A percentile compares a stretch with the other conserved stretches of the same genome.
Conservation (phyloP, 805 yeast species). For the Metahyphopichia silvanorum region DNA sequence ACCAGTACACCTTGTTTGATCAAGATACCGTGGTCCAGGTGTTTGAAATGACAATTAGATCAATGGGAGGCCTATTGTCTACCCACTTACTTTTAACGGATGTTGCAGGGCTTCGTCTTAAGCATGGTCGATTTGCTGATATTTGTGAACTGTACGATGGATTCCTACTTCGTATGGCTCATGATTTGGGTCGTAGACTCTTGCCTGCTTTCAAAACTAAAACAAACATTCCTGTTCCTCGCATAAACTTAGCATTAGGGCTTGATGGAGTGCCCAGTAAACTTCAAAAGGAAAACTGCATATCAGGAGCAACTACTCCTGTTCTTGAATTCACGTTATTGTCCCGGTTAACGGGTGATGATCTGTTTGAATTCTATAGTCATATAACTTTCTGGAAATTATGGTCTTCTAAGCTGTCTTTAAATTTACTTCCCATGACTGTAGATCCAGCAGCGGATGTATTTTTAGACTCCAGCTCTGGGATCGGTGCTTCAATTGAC, state of each 20-base stretch:
- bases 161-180: slow-evolving; percentile 65
- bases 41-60: slow-evolving; percentile 80
- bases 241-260: slow-evolving; percentile 66
- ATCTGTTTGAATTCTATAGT: slow-evolving; percentile 61
- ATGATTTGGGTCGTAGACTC: slow-evolving; percentile 69
- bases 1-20: slow-evolving; percentile 49
- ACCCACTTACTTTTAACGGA: slow-evolving; percentile 57
- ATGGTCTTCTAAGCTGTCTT: slow-evolving; percentile 62
- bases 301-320: slow-evolving; percentile 85
- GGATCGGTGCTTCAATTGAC: slow-evolving; percentile 89
- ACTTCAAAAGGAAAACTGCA: slow-evolving; percentile 65
- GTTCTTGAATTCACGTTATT: slow-evolving; percentile 76
- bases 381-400: slow-evolving; percentile 61
- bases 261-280: slow-evolving; percentile 40
- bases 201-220: slow-evolving; percentile 66
- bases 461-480: slow-evolving; percentile 63
- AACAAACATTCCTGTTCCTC: slow-evolving; percentile 70
- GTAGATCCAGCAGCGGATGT: slow-evolving; percentile 55
- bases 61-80: slow-evolving; percentile 77
- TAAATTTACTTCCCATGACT: slow-evolving; percentile 76
- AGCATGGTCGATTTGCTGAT: slow-evolving; percentile 31
- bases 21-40: slow-evolving; percentile 77
- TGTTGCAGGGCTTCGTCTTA: slow-evolving; percentile 8
- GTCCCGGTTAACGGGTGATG: slow-evolving; percentile 72
- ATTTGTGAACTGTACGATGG: slow-evolving; percentile 57